Evolutionary conservation across 2,329 filamentous ascomycete genomes (phyloP), one percentile per base, ranked within the genome.

Genomic region (Verticillium tricorpus): DNA sequence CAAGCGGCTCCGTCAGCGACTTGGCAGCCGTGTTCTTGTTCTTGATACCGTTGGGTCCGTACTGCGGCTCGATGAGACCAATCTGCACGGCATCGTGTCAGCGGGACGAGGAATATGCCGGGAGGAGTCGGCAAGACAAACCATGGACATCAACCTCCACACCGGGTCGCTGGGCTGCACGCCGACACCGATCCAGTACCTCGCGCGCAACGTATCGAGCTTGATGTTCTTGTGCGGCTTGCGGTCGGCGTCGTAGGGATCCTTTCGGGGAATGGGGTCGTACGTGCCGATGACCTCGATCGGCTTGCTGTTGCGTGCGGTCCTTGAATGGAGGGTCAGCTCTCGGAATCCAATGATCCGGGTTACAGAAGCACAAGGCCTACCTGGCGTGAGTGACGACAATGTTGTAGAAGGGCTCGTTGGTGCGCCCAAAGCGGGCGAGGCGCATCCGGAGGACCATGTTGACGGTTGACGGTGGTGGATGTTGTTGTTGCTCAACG

Each of bases 391-490:
- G 94, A 17, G 93, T 86, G 67, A 99, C 91, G 67, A 98, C 92
- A 66, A 99, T 97, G 80, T 99, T 99, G 84, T 97, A 99, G 70
- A 97, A 90, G 2, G 95, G 94, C n/a, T 86, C 76, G 74, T 96
- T 93, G 67, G 85, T 87, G 76, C 90, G 92, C 73, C 93, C 93
- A 76, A 98, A 97, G 76, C 95, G 93, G 69, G 95, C 91, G 69
- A 99, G 88, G 63, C 95, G 90, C 76, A 99, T 95, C 76, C 91
- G 91, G 71, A 99, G 84, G 65, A 98, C 94, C 95, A 99, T 97
- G 59, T 69, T 84, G 64, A 25, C 19, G 45, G 22, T 69, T 84
- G 64, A 45, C 39, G 45, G 22, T 14, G 39, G 5, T 50, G 58
- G 37, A 22, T 4, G 55, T 14, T 31, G 56, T 31, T 5, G 35